phyloP scores from a whole-genome alignment of 2,329 filamentous ascomycete genomes.

The Fusarium subtropicale region DNA sequence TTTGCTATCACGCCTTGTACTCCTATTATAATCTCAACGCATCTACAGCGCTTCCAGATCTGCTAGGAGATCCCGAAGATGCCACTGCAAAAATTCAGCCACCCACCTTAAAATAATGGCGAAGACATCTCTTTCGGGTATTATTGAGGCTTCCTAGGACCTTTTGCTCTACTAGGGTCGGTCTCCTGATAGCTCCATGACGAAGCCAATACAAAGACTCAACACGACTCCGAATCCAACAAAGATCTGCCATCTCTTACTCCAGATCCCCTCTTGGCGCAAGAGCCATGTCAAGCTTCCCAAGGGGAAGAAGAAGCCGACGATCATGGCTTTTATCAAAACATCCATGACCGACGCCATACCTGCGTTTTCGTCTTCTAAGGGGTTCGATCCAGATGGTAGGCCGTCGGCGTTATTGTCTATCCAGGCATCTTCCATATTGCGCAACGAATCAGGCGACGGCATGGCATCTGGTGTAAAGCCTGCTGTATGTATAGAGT shows the following conservation, averaged over 20 bases:
- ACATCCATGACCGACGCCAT: slow-evolving; percentile 76
- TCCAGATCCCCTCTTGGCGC: slow-evolving; percentile 89
- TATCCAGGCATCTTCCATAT: slow-evolving; percentile 91
- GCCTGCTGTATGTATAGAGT: slow-evolving; percentile 82
- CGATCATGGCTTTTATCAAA: slow-evolving; percentile 86
- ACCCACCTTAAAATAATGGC: not conserved
- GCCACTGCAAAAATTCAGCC: not conserved
- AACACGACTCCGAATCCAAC: slow-evolving; percentile 86
- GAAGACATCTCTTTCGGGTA: not conserved
- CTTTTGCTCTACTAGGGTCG: slow-evolving; percentile 26
- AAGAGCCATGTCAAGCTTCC: slow-evolving; percentile 87
- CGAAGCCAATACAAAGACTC: slow-evolving; percentile 79
- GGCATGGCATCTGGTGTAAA: slow-evolving; percentile 93
- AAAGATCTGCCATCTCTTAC: slow-evolving; percentile 84
- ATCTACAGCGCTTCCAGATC: not conserved
- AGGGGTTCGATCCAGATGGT: slow-evolving; percentile 52
- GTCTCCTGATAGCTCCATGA: slow-evolving; percentile 62
- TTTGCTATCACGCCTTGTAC: not conserved
- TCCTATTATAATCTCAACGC: not conserved
- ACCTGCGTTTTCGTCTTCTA: slow-evolving; percentile 63
- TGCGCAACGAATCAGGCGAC: slow-evolving; percentile 76
- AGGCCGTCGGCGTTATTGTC: slow-evolving; percentile 70
- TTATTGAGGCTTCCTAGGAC: not conserved
- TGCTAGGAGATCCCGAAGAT: not conserved
- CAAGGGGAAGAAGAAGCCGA: slow-evolving; percentile 95